phyloP scores from a whole-genome alignment of 2,329 filamentous ascomycete species.

The Eutypella sp. region DNA sequence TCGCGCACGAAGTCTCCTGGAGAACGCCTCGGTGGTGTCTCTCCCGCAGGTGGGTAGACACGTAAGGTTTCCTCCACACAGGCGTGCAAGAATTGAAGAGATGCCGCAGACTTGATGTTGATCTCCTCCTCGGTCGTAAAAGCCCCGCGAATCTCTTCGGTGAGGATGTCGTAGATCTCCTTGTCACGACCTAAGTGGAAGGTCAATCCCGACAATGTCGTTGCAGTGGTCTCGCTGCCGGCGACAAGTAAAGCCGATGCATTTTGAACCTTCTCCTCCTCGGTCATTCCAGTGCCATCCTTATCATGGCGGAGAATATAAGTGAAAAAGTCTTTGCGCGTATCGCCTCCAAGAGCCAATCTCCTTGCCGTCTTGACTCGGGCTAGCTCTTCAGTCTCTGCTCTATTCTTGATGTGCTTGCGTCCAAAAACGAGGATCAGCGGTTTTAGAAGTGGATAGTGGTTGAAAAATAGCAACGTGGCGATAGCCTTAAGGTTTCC shows the following conservation, averaged over 20 bases:
- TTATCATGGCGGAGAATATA: not conserved
- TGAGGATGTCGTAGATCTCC: constrained; percentile 30
- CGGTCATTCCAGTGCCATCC: not conserved
- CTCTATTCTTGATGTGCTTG: not conserved
- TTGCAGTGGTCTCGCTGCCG: constrained; percentile 45
- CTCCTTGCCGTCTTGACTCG: not conserved
- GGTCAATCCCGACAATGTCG: constrained; percentile 30
- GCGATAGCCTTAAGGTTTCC: not conserved
- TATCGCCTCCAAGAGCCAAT: not conserved
- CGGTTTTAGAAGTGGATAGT: not conserved
- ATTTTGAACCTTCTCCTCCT: not conserved
- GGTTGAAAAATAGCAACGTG: not conserved
- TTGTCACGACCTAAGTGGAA: constrained; percentile 35
- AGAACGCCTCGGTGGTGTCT: constrained; percentile 14
- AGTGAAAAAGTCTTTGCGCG: not conserved
- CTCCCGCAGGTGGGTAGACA: constrained; percentile 7
- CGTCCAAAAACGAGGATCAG: too few relatives aligned
- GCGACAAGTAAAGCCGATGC: constrained; percentile 31
- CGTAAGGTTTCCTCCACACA: constrained; percentile 32
- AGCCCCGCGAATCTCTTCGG: constrained; percentile 33
- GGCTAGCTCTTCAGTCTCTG: not conserved
- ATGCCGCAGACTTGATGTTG: constrained; percentile 20
- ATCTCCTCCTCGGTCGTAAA: constrained; percentile 34
- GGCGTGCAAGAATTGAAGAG: constrained; percentile 28
- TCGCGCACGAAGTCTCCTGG: constrained; percentile 15